These are phyloP conservation scores for Phytophthora syringae DNA, from an alignment of 352 stramenopile species.

Conservation along the genomic window DNA sequence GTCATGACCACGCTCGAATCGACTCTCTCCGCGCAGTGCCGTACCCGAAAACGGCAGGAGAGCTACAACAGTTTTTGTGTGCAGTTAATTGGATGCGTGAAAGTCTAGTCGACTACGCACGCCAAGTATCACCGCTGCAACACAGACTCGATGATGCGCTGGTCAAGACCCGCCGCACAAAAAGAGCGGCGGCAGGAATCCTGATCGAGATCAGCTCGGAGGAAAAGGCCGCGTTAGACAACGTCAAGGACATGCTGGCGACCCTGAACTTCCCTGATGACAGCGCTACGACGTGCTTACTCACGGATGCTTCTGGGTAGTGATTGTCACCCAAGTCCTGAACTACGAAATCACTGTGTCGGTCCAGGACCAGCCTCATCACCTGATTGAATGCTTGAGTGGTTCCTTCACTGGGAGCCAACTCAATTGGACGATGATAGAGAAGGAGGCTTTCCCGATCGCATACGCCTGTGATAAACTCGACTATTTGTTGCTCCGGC, in stretches of 20 bases:
- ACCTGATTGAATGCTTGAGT: too few relatives aligned
- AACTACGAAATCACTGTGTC: too few relatives aligned
- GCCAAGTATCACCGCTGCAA: too few relatives aligned
- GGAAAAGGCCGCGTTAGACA: not conserved
- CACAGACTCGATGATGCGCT: not conserved
- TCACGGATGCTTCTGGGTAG: slow-evolving; percentile 2
- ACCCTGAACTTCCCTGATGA: slow-evolving; percentile 11
- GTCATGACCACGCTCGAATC: not conserved
- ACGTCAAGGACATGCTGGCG: not conserved
- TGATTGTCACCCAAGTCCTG: not conserved
- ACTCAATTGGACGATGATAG: not conserved
- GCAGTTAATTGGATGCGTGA: too few relatives aligned
- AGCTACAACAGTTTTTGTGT: too few relatives aligned
- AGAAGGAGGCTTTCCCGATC: slow-evolving; percentile 7
- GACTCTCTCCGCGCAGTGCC: not conserved
- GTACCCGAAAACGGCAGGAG: too few relatives aligned
- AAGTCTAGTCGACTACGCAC: too few relatives aligned
- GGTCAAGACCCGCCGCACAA: not conserved
- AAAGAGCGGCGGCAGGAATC: slow-evolving; percentile 3
- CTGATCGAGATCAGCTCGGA: not conserved
- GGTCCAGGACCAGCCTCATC: too few relatives aligned
- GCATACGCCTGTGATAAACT: slow-evolving; percentile 8
- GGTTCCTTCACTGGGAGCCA: not conserved
- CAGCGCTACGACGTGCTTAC: slow-evolving; percentile 1
- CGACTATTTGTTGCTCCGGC: slow-evolving; percentile 5